Evolutionary conservation across 768 basidiomycete species (phyloP), one percentile per base, ranked within the genome.

Genomic region (Crassisporium funariophilum): DNA sequence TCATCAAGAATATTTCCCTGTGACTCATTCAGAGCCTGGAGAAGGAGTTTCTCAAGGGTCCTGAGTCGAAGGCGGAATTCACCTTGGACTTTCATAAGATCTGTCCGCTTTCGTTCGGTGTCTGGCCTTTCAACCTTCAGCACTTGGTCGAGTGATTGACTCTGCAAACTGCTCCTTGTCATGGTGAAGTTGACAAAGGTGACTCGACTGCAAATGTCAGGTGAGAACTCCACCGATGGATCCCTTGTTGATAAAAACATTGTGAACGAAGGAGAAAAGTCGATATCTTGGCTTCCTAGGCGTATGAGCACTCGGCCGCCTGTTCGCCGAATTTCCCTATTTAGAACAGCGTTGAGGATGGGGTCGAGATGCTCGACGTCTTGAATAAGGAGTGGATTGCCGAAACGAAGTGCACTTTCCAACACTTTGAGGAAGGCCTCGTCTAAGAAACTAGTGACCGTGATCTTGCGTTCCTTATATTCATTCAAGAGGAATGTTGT

Each of bases 241-340:
- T 99, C 95, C 16, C 97, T 76, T 9, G 97, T 99, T 2, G 95
- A 91, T 35, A 99, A 77, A 82, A 99, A 99, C 92, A 99, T 95
- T 4, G 92, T 97, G 77, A 99, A 99, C n/a, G 97, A 86, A 5
- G 97, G 97, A 0, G 97, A 99, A 66, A 98, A 98, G 65, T 99
- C 97, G 65, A 99, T 98, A 56, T 99, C 97, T 71, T 99, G 97
- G 62, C 79, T 98, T 4, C 97, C 95, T 16, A 98, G 75, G 27
- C 97, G 91, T 52, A 99, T 97, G 31, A 98, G 82, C 11, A 98
- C 94, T 66, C 97, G 92, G 34, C 97, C 97, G 34, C 97, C 97
- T 2, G 97, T 97, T 20, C 95, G 81, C 27, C 94, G 80, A 41
- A 98, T 91, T 69, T 99, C 97, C 59, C 85, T 91, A 77, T 99